A percentile compares a stretch with the other conserved stretches of the same genome.
Evolutionary conservation across 2,329 filamentous ascomycete species (phyloP).

Genomic region (Aspergillus ochraceoroseus): DNA sequence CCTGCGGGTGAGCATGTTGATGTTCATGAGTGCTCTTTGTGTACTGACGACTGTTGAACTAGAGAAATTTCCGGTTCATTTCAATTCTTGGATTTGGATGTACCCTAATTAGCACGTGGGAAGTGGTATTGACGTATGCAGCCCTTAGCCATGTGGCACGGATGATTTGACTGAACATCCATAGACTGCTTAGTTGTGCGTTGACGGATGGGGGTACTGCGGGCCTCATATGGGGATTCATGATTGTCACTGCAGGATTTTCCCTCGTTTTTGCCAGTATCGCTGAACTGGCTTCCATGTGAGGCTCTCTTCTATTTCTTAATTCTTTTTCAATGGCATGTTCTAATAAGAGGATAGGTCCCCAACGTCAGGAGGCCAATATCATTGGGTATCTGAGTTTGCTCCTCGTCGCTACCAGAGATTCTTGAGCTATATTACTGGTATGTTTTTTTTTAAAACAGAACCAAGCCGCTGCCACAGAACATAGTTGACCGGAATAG

Average conservation of each 20-base stretch:
- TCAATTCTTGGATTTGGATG: slow-evolving; percentile 46
- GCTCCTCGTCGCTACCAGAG: slow-evolving; percentile 41
- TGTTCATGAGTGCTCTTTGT: neutral
- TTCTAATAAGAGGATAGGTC: slow-evolving; percentile 27
- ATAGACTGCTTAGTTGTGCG: slow-evolving; percentile 29
- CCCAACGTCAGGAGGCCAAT: slow-evolving; percentile 40
- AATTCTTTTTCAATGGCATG: neutral
- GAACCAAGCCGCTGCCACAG: too few relatives aligned
- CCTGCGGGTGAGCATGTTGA: slow-evolving; percentile 29
- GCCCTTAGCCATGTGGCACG: slow-evolving; percentile 2
- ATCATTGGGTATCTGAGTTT: slow-evolving; percentile 45
- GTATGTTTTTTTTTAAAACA: too few relatives aligned
- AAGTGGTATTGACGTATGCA: slow-evolving; percentile 40
- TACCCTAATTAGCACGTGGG: slow-evolving; percentile 44
- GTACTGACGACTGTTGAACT: slow-evolving; percentile 6
- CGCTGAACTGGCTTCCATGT: slow-evolving; percentile 45
- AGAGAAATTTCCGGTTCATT: slow-evolving; percentile 46
- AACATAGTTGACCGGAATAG: slow-evolving; percentile 18
- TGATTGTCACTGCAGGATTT: slow-evolving; percentile 32
- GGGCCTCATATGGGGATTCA: slow-evolving; percentile 38
- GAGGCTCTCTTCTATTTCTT: slow-evolving; percentile 12
- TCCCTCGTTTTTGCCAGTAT: slow-evolving; percentile 37
- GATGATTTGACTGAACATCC: slow-evolving; percentile 13
- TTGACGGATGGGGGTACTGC: slow-evolving; percentile 38
- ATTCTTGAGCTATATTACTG: slow-evolving; percentile 45